Evolutionary conservation across 306 rosid species (phyloP).

Genomic region (Inga laurina): DNA sequence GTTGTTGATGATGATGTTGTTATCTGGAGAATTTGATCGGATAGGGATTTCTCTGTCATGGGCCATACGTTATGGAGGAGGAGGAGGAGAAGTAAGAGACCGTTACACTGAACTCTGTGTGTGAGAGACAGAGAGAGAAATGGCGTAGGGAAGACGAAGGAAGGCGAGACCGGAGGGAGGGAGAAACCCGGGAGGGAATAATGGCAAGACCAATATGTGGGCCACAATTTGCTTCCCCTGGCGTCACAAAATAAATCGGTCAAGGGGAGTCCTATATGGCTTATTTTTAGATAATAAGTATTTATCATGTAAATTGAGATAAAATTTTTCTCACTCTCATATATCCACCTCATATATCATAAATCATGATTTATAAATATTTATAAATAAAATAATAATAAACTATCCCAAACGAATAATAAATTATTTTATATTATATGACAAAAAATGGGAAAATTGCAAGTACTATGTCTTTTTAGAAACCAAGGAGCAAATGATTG

Average conservation of each 20-base stretch:
- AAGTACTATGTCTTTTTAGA: too few relatives aligned
- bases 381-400: too few relatives aligned
- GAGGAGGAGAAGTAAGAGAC: background rate
- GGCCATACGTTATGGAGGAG: background rate
- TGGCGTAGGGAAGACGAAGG: background rate
- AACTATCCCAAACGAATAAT: too few relatives aligned
- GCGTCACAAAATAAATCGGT: too few relatives aligned
- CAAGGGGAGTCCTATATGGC: accelerated
- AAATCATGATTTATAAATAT: too few relatives aligned
- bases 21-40: background rate
- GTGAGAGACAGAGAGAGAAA: background rate
- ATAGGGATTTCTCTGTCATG: background rate
- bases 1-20: background rate
- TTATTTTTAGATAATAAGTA: too few relatives aligned
- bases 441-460: too few relatives aligned
- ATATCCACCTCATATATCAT: too few relatives aligned
- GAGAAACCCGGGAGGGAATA: background rate
- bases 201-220: background rate
- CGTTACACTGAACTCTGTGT: background rate
- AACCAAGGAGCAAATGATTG: too few relatives aligned
- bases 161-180: background rate
- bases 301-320: too few relatives aligned
- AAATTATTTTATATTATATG: too few relatives aligned
- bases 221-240: background rate
- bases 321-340: too few relatives aligned